Evolutionary conservation across 331 rosid genomes (phyloP), one percentile per base, ranked within the genome.

Genomic region (Malus hybrid): DNA sequence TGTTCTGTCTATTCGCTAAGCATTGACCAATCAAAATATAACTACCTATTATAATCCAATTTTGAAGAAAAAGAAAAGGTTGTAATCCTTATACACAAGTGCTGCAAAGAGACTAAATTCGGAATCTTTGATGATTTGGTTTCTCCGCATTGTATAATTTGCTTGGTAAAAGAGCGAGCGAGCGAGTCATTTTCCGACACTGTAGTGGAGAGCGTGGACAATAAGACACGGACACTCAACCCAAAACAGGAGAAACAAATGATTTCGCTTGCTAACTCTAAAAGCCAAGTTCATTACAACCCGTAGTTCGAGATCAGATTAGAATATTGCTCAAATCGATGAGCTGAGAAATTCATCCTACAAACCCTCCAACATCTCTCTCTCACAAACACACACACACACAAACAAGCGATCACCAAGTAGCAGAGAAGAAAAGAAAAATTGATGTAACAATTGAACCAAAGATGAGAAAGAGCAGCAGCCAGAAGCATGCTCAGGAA

Each of bases 391-490:
- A 32, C 34, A 32, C 34, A 32, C 5, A 32, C 26, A 22, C 57
- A 32, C 63, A 52, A 3, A 19, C 19, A 20, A 16, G 29, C 14
- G 20, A 4, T 6, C 16, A 6, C 12, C n/a, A 53, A 19, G 30
- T 12, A 7, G 63, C 8, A 13, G 52, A 3, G 53, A 33, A 32
- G 6, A 12, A 52, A 19, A 4, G 68, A 65, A 78, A 75, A 19
- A 52, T 66, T 65, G 70, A 46, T 42, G 65, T 48, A 63, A 81
- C 56, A 73, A 70, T 72, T 26, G 74, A 80, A 66, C 76, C 19
- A 72, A 75, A 77, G 80, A 88, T 85, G 83, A 77, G 84, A 85
- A 62, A 28, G 11, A 70, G 68, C 71, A 55, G 50, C 81, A 74
- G 55, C 81, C 83, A 76, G 83, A 78, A 78, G 83, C 76, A 65